phyloP scores from a whole-genome alignment of 305 asterid species.

The Salvia sclarea region DNA sequence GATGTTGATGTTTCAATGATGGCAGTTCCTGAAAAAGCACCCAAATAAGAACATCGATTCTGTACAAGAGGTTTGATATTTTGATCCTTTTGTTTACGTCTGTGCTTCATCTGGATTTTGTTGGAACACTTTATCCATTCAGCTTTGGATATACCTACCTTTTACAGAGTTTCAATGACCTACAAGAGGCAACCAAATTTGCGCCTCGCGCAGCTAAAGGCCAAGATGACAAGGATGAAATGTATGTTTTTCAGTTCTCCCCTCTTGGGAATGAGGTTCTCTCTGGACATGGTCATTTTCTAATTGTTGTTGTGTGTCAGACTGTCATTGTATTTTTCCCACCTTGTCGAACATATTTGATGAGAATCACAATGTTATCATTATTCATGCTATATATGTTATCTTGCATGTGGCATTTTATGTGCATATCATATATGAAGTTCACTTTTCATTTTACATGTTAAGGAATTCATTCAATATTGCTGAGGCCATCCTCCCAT shows the following conservation, averaged over 20 bases:
- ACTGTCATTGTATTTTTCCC: neutral
- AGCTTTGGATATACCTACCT: slow-evolving; percentile 25
- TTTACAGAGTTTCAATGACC: slow-evolving; percentile 47
- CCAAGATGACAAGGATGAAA: slow-evolving; percentile 44
- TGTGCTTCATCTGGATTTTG: slow-evolving; percentile 26
- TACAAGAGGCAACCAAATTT: slow-evolving; percentile 39
- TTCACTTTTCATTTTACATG: slow-evolving; percentile 34
- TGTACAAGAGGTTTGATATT: slow-evolving; percentile 58
- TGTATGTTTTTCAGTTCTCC: slow-evolving; percentile 45
- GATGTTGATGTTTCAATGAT: slow-evolving; percentile 36
- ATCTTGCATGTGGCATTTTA: slow-evolving; percentile 1
- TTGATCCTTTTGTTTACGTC: slow-evolving; percentile 27
- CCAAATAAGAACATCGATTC: slow-evolving; percentile 65
- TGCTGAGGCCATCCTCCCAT: slow-evolving; percentile 56
- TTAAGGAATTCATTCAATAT: slow-evolving; percentile 60
- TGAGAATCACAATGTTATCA: neutral
- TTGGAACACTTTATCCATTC: slow-evolving; percentile 26
- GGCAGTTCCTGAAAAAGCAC: slow-evolving; percentile 76
- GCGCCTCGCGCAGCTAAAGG: slow-evolving; percentile 33
- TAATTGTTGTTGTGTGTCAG: slow-evolving; percentile 3
- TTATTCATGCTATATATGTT: slow-evolving; percentile 8
- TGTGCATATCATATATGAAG: slow-evolving; percentile 3
- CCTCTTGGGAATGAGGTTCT: neutral
- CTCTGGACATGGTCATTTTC: slow-evolving; percentile 18
- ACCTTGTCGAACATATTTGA: slow-evolving; percentile 6